Evolutionary conservation across 805 yeast genomes (phyloP), one percentile per base, ranked within the genome.

Genomic region (Saccharomyces jurei): DNA sequence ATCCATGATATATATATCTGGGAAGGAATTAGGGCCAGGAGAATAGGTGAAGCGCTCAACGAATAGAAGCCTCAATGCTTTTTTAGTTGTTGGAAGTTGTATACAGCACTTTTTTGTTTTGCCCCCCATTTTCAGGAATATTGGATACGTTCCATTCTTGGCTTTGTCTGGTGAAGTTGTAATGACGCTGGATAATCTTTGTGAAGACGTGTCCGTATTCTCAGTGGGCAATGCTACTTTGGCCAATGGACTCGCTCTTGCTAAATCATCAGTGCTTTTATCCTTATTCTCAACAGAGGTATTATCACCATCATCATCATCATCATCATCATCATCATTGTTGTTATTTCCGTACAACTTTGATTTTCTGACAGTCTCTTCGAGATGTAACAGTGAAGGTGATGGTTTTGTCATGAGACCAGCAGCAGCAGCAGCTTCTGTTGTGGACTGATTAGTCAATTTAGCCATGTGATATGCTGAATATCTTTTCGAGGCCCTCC

Each of bases 391-490:
- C 44, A 36, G 22, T 10, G 44, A 29, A 26, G 53, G 26, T 22
- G 25, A 29, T 14, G 50, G 30, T 25, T 53, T 52, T 8, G 63
- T 60, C 21, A 59, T 62, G 30, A 56, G 60, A 50, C 56, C 59
- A 4, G 62, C 64, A 2, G 64, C 63, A 9, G 59, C 60, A 6
- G 57, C 59, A 9, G 68, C 64, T 13, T 64, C 69, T 13, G 64
- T 55, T 6, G 65, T 58, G 10, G 78, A 66, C 56, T 72, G 72
- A 56, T 78, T 81, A 0, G 88, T 75, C 10, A 87, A 75, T 63
- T 86, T 87, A 1, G 95, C 89, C 70, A 85, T 84, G 64, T 92
- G 98, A 57, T 91, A 92, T 0, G 97, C 97, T 4, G 97, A 89
- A 66, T 86, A 92, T 53, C 99, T 76, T 61, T 92, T 86, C 0